A percentile compares a stretch with the other conserved stretches of the same genome.
Evolutionary conservation across 2,329 filamentous ascomycete genomes (phyloP).

Genomic region (Alternaria ethzedia): DNA sequence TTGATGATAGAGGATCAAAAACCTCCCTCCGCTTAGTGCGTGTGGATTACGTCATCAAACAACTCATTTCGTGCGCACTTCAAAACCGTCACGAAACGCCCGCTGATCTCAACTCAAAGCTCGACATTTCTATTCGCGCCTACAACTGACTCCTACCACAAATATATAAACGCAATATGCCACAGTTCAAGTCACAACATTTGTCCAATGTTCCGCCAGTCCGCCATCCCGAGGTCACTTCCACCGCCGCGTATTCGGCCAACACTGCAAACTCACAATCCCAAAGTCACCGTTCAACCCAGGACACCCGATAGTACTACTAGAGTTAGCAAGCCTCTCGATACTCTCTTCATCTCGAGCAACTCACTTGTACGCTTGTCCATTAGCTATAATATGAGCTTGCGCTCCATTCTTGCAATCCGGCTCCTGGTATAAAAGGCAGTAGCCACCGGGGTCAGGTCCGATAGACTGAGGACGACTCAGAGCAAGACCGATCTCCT

Average conservation of each 20-base stretch:
- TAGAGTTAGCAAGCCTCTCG: neutral
- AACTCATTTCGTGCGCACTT: neutral
- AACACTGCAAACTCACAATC: neutral
- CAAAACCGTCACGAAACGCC: neutral
- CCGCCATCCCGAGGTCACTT: neutral
- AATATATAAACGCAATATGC: neutral
- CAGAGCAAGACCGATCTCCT: neutral
- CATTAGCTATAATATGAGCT: neutral
- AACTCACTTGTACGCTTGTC: neutral
- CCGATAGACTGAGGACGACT: neutral
- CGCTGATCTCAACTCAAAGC: neutral
- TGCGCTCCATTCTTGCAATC: neutral
- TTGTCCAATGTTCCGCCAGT: neutral
- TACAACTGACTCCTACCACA: neutral
- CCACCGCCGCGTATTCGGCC: neutral
- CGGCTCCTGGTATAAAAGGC: neutral
- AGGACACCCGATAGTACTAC: neutral
- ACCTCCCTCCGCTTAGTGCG: neutral
- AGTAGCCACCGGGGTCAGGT: neutral
- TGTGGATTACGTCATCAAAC: neutral
- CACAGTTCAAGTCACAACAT: neutral
- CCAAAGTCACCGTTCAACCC: neutral
- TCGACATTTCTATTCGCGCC: neutral
- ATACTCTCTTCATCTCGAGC: neutral
- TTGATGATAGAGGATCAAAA: neutral